Percentiles rank a stretch among this genome's conserved stretches.
Conservation (phyloP, 495 filamentous ascomycete genomes). For the Penicillium macrosclerotiorum region DNA sequence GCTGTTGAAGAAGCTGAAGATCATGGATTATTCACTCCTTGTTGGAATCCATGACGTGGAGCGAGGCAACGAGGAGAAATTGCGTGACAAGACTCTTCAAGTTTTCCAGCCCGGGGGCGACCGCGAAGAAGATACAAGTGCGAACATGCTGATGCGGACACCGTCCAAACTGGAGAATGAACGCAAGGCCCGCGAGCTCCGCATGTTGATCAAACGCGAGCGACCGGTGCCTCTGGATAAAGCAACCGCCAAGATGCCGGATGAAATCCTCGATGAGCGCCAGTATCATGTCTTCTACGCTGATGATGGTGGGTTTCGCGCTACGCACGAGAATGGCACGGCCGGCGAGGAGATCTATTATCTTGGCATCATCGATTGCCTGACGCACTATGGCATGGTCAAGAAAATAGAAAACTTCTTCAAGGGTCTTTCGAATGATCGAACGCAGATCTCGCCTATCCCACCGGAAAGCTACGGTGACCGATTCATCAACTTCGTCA, state of each 20-base stretch:
- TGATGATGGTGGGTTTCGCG: conserved; percentile 90
- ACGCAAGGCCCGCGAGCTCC: conserved; percentile 85
- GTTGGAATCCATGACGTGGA: conserved; percentile 90
- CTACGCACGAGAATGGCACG: conserved; percentile 85
- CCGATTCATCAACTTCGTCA: conserved; percentile 91
- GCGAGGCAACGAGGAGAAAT: conserved; percentile 89
- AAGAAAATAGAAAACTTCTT: conserved; percentile 91
- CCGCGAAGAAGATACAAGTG: conserved; percentile 52
- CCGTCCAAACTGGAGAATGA: conserved; percentile 93
- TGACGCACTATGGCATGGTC: conserved; percentile 88
- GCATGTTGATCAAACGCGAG: conserved; percentile 89
- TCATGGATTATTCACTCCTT: conserved; percentile 98
- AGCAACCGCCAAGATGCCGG: conserved; percentile 81
- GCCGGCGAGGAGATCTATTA: conserved; percentile 95
- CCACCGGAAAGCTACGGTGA: conserved; percentile 90
- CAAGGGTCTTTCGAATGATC: conserved; percentile 82
- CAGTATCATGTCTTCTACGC: conserved; percentile 78
- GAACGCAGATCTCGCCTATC: conserved; percentile 87
- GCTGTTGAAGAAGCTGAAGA: conserved; percentile 79
- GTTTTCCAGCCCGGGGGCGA: conserved; percentile 91
- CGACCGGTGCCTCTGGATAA: conserved; percentile 88
- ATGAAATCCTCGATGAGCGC: conserved; percentile 70
- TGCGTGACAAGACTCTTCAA: conserved; percentile 90
- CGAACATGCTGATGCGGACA: conserved; percentile 76
- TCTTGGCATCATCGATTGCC: conserved; percentile 93